These are phyloP conservation scores for Penicillium sp. DNA, from an alignment of 2,329 filamentous ascomycete genomes.

Conservation along the genomic window DNA sequence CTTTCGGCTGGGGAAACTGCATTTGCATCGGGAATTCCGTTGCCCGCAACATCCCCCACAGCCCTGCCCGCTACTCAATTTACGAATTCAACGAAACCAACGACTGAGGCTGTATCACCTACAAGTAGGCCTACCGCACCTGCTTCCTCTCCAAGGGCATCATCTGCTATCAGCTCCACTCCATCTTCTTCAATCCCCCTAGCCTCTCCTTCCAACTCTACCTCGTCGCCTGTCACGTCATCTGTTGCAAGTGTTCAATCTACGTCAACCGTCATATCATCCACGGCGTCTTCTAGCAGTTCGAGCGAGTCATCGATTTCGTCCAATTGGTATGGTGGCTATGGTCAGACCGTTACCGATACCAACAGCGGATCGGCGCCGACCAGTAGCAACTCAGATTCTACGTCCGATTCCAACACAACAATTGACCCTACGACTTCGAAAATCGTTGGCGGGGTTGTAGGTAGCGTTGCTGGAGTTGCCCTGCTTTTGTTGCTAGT, in stretches of 20 bases:
- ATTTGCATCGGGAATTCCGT: not conserved
- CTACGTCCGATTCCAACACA: conserved; percentile 18
- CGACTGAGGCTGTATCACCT: conserved; percentile 6
- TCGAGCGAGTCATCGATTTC: not conserved
- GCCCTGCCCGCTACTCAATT: conserved; percentile 6
- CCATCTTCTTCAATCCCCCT: conserved; percentile 18
- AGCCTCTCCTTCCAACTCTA: conserved; percentile 5
- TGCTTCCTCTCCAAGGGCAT: conserved; percentile 13
- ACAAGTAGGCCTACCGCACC: conserved; percentile 7
- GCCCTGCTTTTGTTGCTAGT: conserved; percentile 52
- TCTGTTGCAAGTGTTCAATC: not conserved
- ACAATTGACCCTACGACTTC: conserved; percentile 47
- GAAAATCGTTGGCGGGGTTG: conserved; percentile 64
- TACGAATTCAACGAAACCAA: conserved; percentile 4
- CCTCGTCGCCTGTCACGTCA: not conserved
- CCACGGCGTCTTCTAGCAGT: not conserved
- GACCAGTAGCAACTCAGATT: conserved; percentile 16
- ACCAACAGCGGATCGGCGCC: conserved; percentile 11
- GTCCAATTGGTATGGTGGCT: not conserved
- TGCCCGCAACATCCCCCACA: conserved; percentile 6
- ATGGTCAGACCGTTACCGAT: conserved; percentile 10
- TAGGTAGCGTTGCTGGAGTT: conserved; percentile 64
- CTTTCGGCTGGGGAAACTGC: conserved; percentile 5
- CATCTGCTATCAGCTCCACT: conserved; percentile 11
- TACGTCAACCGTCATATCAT: conserved; percentile 6